Evolutionary conservation across 495 filamentous ascomycete genomes (phyloP), one percentile per base, ranked within the genome.

Genomic region (Xylaria grammica): DNA sequence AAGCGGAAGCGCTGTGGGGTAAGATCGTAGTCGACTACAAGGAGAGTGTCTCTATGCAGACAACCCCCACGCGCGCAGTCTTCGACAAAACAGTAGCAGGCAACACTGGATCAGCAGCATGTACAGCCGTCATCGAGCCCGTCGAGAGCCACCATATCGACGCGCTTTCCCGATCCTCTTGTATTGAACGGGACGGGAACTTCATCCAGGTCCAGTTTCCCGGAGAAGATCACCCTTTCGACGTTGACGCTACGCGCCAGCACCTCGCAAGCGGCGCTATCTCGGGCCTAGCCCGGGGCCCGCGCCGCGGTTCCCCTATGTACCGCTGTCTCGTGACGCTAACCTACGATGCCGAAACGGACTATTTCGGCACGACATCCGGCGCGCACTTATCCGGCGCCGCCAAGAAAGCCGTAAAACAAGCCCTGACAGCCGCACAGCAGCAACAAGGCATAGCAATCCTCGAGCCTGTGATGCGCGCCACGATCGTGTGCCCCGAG

Each of bases 21-120:
- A 86, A 87, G 42, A 97, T 98, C 60, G 90, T 97, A 66, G 97
- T 99, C 67, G 92, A 94, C 56, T 99, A 98, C 74, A 88, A 95
- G 32, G 96, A 99, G 74, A 87, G 87, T 51, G 75, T 91, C 5
- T 81, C 89, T 0, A 74, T 78, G 6, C 63, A 80, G 0, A 88
- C 88, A 7, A 51, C 63, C 0, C 74, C 82, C 0, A 81, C 87
- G 48, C 88, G 82, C 29, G 82, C 84, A 57, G 74, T 87, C 15
- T 94, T 92, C 71, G 91, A 97, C 69, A 88, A 86, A 26, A 86
- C 91, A 36, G 84, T 97, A 27, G 91, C 90, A 1, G 93, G 93
- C 20, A 92, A 91, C 70, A 82, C 85, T 40, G 89, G 89, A 32
- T 90, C 87, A 71, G 96, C 93, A 8, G 85, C 85, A 11, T 95